Evolutionary conservation across 371 early-diverging fungal species (phyloP).

Genomic region (Mucor plumbeus): DNA sequence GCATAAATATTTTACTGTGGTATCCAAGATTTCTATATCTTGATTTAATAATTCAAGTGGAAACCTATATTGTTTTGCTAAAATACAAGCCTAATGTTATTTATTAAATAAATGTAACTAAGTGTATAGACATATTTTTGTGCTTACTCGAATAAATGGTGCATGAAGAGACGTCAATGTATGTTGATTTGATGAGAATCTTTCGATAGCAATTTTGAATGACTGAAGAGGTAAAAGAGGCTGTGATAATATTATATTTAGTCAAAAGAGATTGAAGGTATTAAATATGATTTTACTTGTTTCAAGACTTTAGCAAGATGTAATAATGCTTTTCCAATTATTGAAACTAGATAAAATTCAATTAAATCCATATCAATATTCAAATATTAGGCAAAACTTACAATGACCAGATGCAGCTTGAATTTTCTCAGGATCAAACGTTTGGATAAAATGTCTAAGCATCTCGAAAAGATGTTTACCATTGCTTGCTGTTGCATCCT

Average conservation of each 20-base stretch:
- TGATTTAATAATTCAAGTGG: conserved; percentile 61
- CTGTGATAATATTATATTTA: conserved; percentile 24
- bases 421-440: conserved; percentile 54
- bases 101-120: neutral
- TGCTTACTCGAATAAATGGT: conserved; percentile 53
- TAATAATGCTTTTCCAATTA: conserved; percentile 53
- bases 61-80: conserved; percentile 64
- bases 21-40: conserved; percentile 65
- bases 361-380: neutral
- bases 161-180: conserved; percentile 66
- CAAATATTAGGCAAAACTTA: conserved; percentile 21
- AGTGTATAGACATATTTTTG: neutral
- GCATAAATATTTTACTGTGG: conserved; percentile 36
- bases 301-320: conserved; percentile 39
- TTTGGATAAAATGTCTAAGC: conserved; percentile 48
- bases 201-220: conserved; percentile 44
- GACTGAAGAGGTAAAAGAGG: conserved; percentile 51
- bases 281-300: conserved; percentile 26
- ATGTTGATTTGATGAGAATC: conserved; percentile 37
- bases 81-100: conserved; percentile 53
- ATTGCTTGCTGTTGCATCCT: conserved; percentile 29
- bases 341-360: conserved; percentile 32
- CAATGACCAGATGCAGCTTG: conserved; percentile 49
- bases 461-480: conserved; percentile 39
- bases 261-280: no score